Conservation (phyloP, 305 asterid genomes). For the Fraxinus platypoda region DNA sequence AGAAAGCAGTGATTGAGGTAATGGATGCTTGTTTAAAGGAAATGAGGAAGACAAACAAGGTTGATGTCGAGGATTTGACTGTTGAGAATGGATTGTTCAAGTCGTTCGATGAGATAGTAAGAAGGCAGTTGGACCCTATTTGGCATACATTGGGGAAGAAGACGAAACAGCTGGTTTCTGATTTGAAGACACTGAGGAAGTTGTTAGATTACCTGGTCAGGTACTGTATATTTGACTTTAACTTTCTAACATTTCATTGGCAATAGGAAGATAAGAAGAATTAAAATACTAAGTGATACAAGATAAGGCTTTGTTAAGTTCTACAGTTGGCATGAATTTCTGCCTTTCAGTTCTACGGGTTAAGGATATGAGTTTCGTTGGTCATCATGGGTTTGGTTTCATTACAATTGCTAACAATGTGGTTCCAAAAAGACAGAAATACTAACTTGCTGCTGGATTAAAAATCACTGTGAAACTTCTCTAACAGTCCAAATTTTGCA, state of each 20-base stretch:
- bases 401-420: background rate
- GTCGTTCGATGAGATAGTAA: constrained; percentile 93
- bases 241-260: constrained; percentile 12
- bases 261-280: constrained; percentile 1
- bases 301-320: constrained; percentile 2
- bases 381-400: background rate
- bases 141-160: constrained; percentile 97
- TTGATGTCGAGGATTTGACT: constrained; percentile 90
- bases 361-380: background rate
- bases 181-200: constrained; percentile 89
- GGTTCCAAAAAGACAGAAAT: background rate
- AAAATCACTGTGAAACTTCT: background rate
- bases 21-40: constrained; percentile 97
- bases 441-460: constrained; percentile 3
- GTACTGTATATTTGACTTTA: constrained; percentile 32
- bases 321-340: background rate
- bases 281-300: background rate
- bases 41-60: constrained; percentile 96
- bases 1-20: constrained; percentile 85
- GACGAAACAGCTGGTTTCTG: constrained; percentile 94
- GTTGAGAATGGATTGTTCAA: constrained; percentile 94
- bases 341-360: background rate
- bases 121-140: constrained; percentile 92
- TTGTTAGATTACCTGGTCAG: constrained; percentile 91
- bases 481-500: constrained; percentile 5